A percentile compares a stretch with the other conserved stretches of the same genome.
Evolutionary conservation across 768 basidiomycete species (phyloP).

Genomic region (Botryobasidium botryosum): DNA sequence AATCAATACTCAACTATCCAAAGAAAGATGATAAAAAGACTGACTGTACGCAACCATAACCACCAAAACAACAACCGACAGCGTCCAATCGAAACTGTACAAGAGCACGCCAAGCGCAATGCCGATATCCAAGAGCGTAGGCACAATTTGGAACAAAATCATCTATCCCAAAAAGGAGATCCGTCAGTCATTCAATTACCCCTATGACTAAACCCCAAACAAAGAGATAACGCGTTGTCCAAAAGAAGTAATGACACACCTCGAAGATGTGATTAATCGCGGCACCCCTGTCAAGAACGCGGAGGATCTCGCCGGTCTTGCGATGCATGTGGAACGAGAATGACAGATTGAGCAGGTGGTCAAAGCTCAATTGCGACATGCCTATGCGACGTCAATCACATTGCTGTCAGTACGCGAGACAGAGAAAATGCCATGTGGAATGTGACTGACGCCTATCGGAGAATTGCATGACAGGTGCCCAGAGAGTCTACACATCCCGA

Average conservation of each 20-base stretch:
- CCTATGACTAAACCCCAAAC: too few relatives aligned
- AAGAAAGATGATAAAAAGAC: conserved; percentile 12
- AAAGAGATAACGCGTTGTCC: not conserved
- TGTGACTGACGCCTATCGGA: conserved; percentile 44
- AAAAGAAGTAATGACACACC: conserved; percentile 21
- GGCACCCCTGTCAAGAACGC: conserved; percentile 67
- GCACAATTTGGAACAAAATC: conserved; percentile 67
- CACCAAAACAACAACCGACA: conserved; percentile 43
- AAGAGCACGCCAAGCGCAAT: conserved; percentile 35
- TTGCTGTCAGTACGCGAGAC: not conserved
- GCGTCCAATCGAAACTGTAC: conserved; percentile 12
- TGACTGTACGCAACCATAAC: conserved; percentile 61
- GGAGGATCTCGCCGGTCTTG: conserved; percentile 73
- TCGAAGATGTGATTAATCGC: conserved; percentile 74
- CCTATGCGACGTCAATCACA: conserved; percentile 25
- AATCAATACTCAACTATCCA: not conserved
- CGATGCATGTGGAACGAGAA: conserved; percentile 67
- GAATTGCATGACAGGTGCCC: conserved; percentile 82
- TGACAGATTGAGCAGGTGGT: conserved; percentile 75
- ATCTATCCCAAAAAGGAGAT: conserved; percentile 27
- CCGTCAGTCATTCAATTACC: not conserved
- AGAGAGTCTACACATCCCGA: conserved; percentile 33
- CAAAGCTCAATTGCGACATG: conserved; percentile 74
- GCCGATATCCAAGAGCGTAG: conserved; percentile 64
- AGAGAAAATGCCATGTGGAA: too few relatives aligned